Evolutionary conservation across 202 grass and related monocot species (phyloP).

Genomic region (Brachypodium distachyon): DNA sequence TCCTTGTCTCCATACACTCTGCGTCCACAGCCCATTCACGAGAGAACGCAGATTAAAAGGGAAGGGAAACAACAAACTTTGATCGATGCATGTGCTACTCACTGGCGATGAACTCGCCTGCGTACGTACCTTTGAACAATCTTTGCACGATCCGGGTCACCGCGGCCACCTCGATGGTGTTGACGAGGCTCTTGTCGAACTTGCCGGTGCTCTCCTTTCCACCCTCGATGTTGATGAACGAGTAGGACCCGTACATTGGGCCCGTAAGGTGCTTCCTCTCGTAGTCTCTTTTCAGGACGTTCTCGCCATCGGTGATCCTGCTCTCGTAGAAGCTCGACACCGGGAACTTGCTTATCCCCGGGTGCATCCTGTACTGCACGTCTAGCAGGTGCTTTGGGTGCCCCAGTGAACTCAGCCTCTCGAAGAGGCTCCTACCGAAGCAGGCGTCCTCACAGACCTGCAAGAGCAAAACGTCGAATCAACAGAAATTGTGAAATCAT

Average conservation of each 20-base stretch:
- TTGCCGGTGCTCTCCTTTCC: slow-evolving; percentile 47
- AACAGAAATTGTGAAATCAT: too few species aligned
- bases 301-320: slow-evolving; percentile 34
- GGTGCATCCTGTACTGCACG: slow-evolving; percentile 84
- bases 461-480: background rate
- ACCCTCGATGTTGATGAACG: slow-evolving; percentile 54
- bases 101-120: background rate
- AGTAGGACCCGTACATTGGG: slow-evolving; percentile 56
- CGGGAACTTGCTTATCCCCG: slow-evolving; percentile 67
- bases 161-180: slow-evolving; percentile 49
- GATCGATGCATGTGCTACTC: background rate
- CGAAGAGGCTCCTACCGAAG: slow-evolving; percentile 68
- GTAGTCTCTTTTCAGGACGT: slow-evolving; percentile 37
- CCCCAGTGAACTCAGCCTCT: slow-evolving; percentile 50
- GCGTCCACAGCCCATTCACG: background rate
- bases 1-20: slow-evolving; percentile 19
- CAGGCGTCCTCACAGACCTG: slow-evolving; percentile 36
- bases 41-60: background rate
- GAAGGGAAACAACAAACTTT: background rate
- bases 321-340: slow-evolving; percentile 39
- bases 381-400: slow-evolving; percentile 72
- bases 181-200: slow-evolving; percentile 33
- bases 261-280: slow-evolving; percentile 17
- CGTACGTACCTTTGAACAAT: slow-evolving; percentile 34
- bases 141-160: slow-evolving; percentile 39